These are phyloP conservation scores for Alternaria consortialis DNA, from an alignment of 2,329 filamentous ascomycete genomes.

Conservation along the genomic window DNA sequence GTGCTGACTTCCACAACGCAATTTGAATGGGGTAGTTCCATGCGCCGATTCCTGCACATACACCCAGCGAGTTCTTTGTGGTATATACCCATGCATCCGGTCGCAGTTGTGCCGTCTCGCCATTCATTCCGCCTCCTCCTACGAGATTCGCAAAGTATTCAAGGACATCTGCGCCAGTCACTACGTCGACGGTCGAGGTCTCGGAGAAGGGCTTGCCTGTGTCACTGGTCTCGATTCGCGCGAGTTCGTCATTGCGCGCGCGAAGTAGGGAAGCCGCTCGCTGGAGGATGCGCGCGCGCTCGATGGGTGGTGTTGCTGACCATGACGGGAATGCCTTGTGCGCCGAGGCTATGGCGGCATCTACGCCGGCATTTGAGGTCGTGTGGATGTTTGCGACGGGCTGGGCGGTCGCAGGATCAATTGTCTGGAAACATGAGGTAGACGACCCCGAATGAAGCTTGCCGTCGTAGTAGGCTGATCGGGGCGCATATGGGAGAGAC, in stretches of 20 bases:
- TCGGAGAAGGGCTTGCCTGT: conserved; percentile 88
- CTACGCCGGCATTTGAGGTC: conserved; percentile 72
- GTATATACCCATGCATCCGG: conserved; percentile 84
- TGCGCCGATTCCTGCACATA: conserved; percentile 86
- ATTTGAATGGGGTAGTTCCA: conserved; percentile 96
- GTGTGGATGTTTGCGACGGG: conserved; percentile 76
- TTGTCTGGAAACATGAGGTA: conserved; percentile 71
- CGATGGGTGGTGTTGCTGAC: conserved; percentile 77
- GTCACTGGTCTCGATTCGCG: conserved; percentile 80
- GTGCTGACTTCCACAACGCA: conserved; percentile 87
- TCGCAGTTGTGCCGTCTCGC: conserved; percentile 77
- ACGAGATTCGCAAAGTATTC: conserved; percentile 87
- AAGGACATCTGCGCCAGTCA: conserved; percentile 83
- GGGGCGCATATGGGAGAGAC: conserved; percentile 58
- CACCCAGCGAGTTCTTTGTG: conserved; percentile 80
- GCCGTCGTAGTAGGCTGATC: conserved; percentile 80
- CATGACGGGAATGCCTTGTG: conserved; percentile 76
- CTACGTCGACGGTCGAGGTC: conserved; percentile 83
- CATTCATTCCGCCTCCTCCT: conserved; percentile 79
- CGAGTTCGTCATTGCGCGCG: conserved; percentile 79
- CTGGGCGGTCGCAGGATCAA: conserved; percentile 76
- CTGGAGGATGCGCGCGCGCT: conserved; percentile 79
- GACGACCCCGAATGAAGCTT: conserved; percentile 69
- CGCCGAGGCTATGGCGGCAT: conserved; percentile 76
- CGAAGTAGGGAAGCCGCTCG: conserved; percentile 78